A percentile compares a stretch with the other conserved stretches of the same genome.
Conservation (phyloP, 805 yeast genomes). For the Teunomyces pallodes region DNA sequence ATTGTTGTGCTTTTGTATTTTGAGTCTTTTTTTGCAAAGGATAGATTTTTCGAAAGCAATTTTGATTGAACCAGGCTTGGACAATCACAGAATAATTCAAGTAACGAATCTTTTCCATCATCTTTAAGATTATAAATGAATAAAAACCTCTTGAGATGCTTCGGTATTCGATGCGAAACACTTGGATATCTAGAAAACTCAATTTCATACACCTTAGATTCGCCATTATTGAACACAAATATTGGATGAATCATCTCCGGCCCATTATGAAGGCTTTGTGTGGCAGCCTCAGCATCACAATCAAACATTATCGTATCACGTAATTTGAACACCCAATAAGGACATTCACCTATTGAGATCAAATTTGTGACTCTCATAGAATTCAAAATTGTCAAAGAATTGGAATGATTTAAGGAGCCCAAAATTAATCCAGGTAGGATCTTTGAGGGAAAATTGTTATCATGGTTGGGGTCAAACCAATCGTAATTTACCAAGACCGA, state of each 20-base stretch:
- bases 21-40: not conserved
- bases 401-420: slow-evolving; percentile 35
- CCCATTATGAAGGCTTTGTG: not conserved
- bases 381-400: slow-evolving; percentile 26
- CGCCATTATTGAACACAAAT: slow-evolving; percentile 17
- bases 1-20: slow-evolving; percentile 15
- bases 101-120: slow-evolving; percentile 37
- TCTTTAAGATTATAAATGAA: slow-evolving; percentile 36
- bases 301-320: slow-evolving; percentile 10
- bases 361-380: slow-evolving; percentile 22
- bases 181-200: slow-evolving; percentile 8
- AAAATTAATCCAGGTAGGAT: slow-evolving; percentile 27
- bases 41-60: slow-evolving; percentile 20
- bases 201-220: slow-evolving; percentile 18
- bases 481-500: slow-evolving; percentile 14
- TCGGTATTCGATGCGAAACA: slow-evolving; percentile 6
- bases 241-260: slow-evolving; percentile 12
- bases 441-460: slow-evolving; percentile 37
- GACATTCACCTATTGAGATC: slow-evolving; percentile 37
- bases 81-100: slow-evolving; percentile 25
- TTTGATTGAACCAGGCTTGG: slow-evolving; percentile 31
- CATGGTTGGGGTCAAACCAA: slow-evolving; percentile 32
- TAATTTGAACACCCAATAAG: slow-evolving; percentile 27
- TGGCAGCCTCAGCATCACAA: slow-evolving; percentile 3
- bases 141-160: slow-evolving; percentile 11